Conservation (phyloP, 1,284 basidiomycete species). For the Coriolopsis trogii region DNA sequence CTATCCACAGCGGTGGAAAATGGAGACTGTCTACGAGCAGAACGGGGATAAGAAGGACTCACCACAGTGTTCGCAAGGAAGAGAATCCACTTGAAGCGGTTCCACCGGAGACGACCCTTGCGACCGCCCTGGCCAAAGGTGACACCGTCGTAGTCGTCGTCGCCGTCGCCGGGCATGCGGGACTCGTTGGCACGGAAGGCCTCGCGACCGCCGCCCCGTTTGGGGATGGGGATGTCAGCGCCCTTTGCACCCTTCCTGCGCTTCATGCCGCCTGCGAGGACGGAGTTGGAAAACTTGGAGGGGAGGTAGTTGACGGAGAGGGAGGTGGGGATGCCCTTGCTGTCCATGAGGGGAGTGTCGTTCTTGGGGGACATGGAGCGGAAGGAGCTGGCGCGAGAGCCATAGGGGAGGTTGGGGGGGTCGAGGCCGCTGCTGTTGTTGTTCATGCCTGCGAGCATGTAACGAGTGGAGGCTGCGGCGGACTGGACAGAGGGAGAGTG, state of each 20-base stretch:
- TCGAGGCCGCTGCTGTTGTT: constrained; percentile 31
- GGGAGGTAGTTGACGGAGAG: constrained; percentile 62
- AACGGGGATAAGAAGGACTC: constrained; percentile 30
- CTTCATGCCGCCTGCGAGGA: constrained; percentile 46
- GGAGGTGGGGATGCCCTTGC: constrained; percentile 31
- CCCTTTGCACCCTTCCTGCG: constrained; percentile 38
- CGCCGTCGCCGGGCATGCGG: constrained; percentile 54
- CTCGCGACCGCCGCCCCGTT: constrained; percentile 57
- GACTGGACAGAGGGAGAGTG: constrained; percentile 41
- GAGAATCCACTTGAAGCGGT: constrained; percentile 62
- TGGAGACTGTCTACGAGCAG: not conserved
- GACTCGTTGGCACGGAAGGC: constrained; percentile 51
- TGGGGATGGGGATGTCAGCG: constrained; percentile 33
- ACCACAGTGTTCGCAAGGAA: constrained; percentile 55
- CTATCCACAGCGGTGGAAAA: not conserved
- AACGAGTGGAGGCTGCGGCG: constrained; percentile 38
- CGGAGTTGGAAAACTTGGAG: constrained; percentile 55
- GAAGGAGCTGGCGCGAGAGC: constrained; percentile 27
- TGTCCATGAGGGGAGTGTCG: constrained; percentile 30
- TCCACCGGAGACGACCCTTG: constrained; percentile 55
- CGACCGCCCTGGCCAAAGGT: constrained; percentile 41
- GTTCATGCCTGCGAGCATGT: constrained; percentile 40
- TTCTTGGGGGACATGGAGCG: constrained; percentile 32
- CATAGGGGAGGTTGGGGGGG: constrained; percentile 35
- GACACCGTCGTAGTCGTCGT: constrained; percentile 56